Conservation (phyloP, 2,329 filamentous ascomycete genomes). For the Aspergillus tamarii region DNA sequence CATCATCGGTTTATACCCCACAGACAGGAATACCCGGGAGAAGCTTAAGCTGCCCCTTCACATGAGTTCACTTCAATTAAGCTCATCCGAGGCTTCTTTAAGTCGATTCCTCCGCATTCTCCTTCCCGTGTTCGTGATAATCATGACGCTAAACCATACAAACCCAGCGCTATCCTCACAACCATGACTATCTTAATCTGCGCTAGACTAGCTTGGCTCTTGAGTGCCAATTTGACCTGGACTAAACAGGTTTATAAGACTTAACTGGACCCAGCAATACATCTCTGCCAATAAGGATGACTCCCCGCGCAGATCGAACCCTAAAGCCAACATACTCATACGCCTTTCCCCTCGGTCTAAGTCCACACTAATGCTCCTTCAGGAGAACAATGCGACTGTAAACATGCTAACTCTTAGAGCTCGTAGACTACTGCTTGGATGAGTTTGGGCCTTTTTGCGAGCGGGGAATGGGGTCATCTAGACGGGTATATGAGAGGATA, state of each 20-base stretch:
- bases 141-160: not conserved
- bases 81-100: not conserved
- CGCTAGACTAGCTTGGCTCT: not conserved
- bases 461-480: not conserved
- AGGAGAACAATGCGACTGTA: not conserved
- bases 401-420: not conserved
- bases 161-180: not conserved
- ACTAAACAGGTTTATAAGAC: not conserved
- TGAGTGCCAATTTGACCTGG: not conserved
- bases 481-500: not conserved
- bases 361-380: not conserved
- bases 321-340: not conserved
- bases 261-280: not conserved
- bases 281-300: not conserved
- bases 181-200: not conserved
- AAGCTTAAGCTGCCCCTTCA: not conserved
- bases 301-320: not conserved
- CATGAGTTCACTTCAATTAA: not conserved
- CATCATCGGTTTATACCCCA: not conserved
- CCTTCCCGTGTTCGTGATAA: not conserved
- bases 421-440: not conserved
- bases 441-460: not conserved
- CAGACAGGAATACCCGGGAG: not conserved
- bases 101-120: not conserved
- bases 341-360: not conserved